Base-by-base conservation (phyloP, 208 protist genomes). In the Trypanosoma congolense region DNA sequence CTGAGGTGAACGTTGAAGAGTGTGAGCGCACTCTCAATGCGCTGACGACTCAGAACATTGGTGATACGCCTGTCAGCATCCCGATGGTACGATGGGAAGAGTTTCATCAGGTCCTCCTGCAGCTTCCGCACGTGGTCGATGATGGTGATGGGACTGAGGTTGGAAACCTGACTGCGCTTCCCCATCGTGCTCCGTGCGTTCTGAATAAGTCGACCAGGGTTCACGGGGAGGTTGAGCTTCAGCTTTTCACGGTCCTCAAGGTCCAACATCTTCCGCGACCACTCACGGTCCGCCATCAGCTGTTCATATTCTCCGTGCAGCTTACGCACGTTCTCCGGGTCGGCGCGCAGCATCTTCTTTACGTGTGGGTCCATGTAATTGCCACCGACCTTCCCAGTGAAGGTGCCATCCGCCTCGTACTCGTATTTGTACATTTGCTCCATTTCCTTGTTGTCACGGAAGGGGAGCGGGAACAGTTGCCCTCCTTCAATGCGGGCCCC, bases 1-100 rank as follows among this genome's bases (percentile, higher is more conserved):
- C 97, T 80, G 14, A 99, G 33, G 35, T 98, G 75, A 3, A 98
- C 90, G 26, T 76, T 83, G 67, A 99, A 99, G 16, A 99, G 74
- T 33, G 87, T 63, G 6, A 98, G 93, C 3, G 97, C 97, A 60
- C 95, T 97, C 35, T 95, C 65, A 55, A 99, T 92, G 14, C 95
- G 92, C 69, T 98, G 88, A 16, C 68, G 55, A 38, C 78, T 83
- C 46, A 98, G 76, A 19, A 46, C n/a, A 61, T 97, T 95, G n/a
- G 66, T 52, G 29, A 95, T 91, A 12, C 49, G 47, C 41, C 80
- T 73, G 48, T 72, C 61, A 26, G 69, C 57, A 24, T 62, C 80
- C 50, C 76, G 77, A 72, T 93, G 67, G 56, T 93, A 76, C 35
- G 72, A 87, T 26, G 83, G 70, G 59, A 94, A 87, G 25, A 97